These are phyloP conservation scores for Fusarium sp. DNA, from an alignment of 2,329 filamentous ascomycete genomes.

Conservation along the genomic window DNA sequence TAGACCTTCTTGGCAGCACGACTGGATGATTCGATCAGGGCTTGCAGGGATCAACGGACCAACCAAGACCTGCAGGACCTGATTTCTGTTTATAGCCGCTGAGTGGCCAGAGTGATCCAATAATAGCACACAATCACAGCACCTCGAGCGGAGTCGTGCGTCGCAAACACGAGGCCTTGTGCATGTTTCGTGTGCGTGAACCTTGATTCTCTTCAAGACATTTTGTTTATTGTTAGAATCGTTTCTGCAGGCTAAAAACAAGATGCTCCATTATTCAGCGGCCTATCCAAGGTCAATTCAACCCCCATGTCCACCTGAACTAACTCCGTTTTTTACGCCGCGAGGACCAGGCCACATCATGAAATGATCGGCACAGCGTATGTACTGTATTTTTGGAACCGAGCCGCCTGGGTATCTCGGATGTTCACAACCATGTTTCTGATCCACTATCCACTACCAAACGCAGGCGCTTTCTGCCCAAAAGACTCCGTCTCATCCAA, in stretches of 20 bases:
- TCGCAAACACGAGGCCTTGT: slow-evolving; percentile 22
- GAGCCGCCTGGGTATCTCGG: not conserved
- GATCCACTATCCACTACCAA: not conserved
- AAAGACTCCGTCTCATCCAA: slow-evolving; percentile 6
- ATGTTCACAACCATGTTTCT: not conserved
- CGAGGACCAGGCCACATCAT: slow-evolving; percentile 1
- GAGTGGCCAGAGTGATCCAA: slow-evolving; percentile 17
- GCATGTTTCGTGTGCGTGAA: slow-evolving; percentile 17
- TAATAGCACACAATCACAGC: slow-evolving; percentile 28
- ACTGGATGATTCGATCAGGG: slow-evolving; percentile 7
- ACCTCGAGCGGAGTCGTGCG: slow-evolving; percentile 4
- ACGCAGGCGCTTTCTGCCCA: slow-evolving; percentile 12
- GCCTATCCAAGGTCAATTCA: not conserved
- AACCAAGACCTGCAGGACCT: slow-evolving; percentile 2
- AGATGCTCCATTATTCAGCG: not conserved
- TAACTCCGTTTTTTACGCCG: not conserved
- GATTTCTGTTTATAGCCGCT: slow-evolving; percentile 28
- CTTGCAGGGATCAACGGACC: slow-evolving; percentile 21
- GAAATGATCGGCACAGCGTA: slow-evolving; percentile 23
- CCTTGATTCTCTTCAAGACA: slow-evolving; percentile 1
- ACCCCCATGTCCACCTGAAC: not conserved
- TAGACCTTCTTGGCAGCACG: not conserved
- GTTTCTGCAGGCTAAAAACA: not conserved
- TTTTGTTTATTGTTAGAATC: slow-evolving; percentile 19
- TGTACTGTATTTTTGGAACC: slow-evolving; percentile 15